These are phyloP conservation scores for Bipolaris victoriae DNA, from an alignment of 2,329 filamentous ascomycete species.

Conservation along the genomic window DNA sequence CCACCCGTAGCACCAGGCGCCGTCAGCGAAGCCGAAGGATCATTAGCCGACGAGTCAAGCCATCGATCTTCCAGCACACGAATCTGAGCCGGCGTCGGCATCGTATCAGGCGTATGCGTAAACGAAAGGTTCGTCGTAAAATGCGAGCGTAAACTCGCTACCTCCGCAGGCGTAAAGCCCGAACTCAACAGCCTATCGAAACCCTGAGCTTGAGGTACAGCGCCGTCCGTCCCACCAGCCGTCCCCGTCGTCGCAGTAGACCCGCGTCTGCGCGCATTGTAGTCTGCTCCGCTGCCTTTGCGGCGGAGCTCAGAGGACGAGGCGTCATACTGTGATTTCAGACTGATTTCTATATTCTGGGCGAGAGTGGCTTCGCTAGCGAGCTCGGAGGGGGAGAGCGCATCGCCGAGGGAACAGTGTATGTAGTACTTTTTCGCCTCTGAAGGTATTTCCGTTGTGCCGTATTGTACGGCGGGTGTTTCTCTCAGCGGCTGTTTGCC, in stretches of 20 bases:
- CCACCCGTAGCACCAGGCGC: slow-evolving; percentile 38
- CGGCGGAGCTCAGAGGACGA: slow-evolving; percentile 19
- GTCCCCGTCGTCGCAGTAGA: slow-evolving; percentile 50
- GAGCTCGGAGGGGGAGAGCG: slow-evolving; percentile 72
- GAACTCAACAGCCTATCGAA: slow-evolving; percentile 85
- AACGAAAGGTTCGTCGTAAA: slow-evolving; percentile 85
- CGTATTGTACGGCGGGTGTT: slow-evolving; percentile 38
- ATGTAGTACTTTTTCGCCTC: slow-evolving; percentile 73
- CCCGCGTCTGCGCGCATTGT: slow-evolving; percentile 24
- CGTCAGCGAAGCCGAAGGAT: slow-evolving; percentile 50
- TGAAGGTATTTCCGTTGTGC: slow-evolving; percentile 25
- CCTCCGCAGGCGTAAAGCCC: slow-evolving; percentile 82
- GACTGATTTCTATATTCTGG: slow-evolving; percentile 48
- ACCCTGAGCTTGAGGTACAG: slow-evolving; percentile 75
- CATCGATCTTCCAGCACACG: slow-evolving; percentile 84
- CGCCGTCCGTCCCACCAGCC: slow-evolving; percentile 59
- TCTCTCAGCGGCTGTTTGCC: slow-evolving; percentile 69
- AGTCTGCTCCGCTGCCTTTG: slow-evolving; percentile 19
- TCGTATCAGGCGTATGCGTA: slow-evolving; percentile 84
- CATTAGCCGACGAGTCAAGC: slow-evolving; percentile 71
- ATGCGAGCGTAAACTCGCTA: slow-evolving; percentile 83
- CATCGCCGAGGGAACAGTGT: slow-evolving; percentile 88
- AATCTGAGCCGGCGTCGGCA: slow-evolving; percentile 79
- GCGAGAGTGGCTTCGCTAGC: slow-evolving; percentile 64
- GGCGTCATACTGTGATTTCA: slow-evolving; percentile 39